phyloP scores from a whole-genome alignment of 208 protist species.

The Acanthamoeba triangularis region DNA sequence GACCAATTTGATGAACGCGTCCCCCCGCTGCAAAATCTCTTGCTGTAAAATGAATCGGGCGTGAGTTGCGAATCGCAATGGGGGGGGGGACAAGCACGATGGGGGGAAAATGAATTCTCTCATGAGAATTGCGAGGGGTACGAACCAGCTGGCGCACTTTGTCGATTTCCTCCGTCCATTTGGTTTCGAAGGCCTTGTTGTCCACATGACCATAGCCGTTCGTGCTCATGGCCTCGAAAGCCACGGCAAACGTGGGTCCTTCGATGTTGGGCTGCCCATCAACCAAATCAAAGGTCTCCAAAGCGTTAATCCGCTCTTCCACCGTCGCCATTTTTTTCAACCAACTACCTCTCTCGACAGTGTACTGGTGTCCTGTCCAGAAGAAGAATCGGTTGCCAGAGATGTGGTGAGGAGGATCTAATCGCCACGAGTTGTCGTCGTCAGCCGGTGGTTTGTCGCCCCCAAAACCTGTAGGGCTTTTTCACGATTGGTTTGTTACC shows the following conservation, averaged over 20 bases:
- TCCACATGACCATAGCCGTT: background rate
- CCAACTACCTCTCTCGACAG: background rate
- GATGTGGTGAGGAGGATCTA: no score
- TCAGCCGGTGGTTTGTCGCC: no score
- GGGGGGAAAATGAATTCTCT: background rate
- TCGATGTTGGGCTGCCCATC: conserved; percentile 74
- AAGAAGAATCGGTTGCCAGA: background rate
- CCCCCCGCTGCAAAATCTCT: conserved; percentile 82
- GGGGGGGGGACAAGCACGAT: background rate
- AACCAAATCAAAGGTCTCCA: conserved; percentile 69
- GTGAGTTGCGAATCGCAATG: background rate
- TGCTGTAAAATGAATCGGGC: conserved; percentile 54
- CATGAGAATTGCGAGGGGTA: background rate
- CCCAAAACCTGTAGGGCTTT: no score
- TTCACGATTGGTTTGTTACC: no score
- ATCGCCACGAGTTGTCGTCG: no score
- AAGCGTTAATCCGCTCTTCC: conserved; percentile 59
- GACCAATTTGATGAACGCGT: conserved; percentile 87
- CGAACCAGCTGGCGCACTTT: conserved; percentile 68
- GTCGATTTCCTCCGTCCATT: conserved; percentile 74
- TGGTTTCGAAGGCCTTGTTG: conserved; percentile 72
- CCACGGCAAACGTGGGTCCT: conserved; percentile 47
- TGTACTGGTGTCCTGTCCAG: background rate
- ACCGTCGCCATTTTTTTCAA: conserved; percentile 58
- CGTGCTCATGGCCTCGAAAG: conserved; percentile 41